These are phyloP conservation scores for Pisolithus orientalis DNA, from an alignment of 768 basidiomycete species.

Conservation along the genomic window DNA sequence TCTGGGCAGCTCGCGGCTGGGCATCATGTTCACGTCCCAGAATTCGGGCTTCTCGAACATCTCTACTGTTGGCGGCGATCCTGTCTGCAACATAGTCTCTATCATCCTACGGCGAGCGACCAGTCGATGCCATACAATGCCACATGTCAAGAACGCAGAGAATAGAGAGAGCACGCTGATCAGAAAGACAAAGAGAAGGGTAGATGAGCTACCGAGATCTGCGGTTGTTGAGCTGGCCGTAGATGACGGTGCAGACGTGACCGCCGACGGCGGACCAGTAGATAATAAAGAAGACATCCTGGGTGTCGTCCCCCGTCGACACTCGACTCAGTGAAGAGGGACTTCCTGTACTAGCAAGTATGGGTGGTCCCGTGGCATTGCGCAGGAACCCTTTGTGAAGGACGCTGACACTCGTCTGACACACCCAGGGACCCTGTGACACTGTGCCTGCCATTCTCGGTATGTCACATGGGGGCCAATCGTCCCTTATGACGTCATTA, in stretches of 20 bases:
- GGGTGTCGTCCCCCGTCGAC: constrained; percentile 16
- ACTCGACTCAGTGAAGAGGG: neutral
- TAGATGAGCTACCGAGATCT: constrained; percentile 12
- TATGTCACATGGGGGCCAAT: neutral
- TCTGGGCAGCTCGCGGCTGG: neutral
- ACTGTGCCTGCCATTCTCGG: neutral
- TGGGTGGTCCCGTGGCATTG: constrained; percentile 10
- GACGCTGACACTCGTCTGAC: neutral
- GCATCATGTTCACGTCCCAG: constrained; percentile 18
- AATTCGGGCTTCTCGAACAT: constrained; percentile 12
- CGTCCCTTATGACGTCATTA: no score
- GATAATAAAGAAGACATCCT: constrained; percentile 4
- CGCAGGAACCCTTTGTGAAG: neutral
- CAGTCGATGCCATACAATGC: constrained; percentile 29
- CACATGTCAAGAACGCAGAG: constrained; percentile 24
- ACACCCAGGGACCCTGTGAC: no score
- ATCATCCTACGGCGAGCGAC: constrained; percentile 22
- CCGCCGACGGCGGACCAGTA: constrained; percentile 2
- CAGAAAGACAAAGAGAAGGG: constrained; percentile 27
- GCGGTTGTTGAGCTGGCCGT: neutral
- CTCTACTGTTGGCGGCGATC: neutral
- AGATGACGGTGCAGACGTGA: neutral
- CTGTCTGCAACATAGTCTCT: constrained; percentile 13
- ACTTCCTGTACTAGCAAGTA: neutral
- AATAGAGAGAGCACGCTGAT: constrained; percentile 25